Evolutionary conservation across 2,329 filamentous ascomycete species (phyloP), one percentile per base, ranked within the genome.

Genomic region (Ophiostoma ulmi): DNA sequence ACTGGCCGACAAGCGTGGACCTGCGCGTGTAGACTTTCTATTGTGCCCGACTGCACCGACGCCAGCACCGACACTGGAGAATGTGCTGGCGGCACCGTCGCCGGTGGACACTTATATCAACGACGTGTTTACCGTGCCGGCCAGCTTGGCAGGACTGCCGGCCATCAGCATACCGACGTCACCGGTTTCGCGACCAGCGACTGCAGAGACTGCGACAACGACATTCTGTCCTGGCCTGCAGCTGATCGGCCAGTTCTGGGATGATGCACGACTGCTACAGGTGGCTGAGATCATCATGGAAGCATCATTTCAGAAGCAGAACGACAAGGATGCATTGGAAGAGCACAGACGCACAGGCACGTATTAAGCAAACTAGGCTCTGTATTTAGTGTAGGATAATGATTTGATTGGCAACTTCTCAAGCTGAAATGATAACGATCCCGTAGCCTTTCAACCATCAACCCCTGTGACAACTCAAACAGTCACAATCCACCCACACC

Each of bases 71-170:
- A 82, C 82, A 64, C 80, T 79, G 70, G 72, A 70, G 55, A 70
- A 74, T 36, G 70, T 75, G 2, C 36, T 13, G 13, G 69, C 71
- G 0, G 75, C 81, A 72, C 83, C 87, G 78, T 83, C 80, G 65
- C 82, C 85, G 11, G 81, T 97, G n/a, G 88, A 94, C 75, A 86
- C 86, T 1, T 98, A 97, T 77, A 91, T 91, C 83, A 97, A 95
- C 76, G 95, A 99, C 80, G 90, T 98, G 1, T 94, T 98, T 76
- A 98, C 95, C 0, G 94, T 99, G 1, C 95, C 95, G 1, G 93
- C 94, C 1, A 97, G 93, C 80, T 82, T 99, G 74, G 95, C 94
- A 0, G 95, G 95, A 0, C 81, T 99, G 70, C 95, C 95, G 3
- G 92, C 94, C 13, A 86, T 97, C 68, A 97, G 91, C 75, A 84